Base-by-base conservation (phyloP, 441 rosid genomes). In the Raphanus hybrid region DNA sequence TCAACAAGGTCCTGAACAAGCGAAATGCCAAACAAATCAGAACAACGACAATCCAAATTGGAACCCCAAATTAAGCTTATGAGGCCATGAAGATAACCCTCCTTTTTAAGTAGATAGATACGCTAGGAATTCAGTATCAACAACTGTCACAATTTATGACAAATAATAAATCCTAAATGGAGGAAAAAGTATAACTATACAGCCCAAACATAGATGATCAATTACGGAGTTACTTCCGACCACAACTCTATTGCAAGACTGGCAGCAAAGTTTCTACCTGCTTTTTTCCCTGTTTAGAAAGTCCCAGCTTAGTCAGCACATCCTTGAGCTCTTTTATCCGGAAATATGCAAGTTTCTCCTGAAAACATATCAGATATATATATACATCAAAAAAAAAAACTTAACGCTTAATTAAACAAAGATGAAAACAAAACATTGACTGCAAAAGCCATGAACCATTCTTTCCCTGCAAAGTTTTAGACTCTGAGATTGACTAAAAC, bases 301-400 rank as follows among this genome's bases (percentile, higher is more conserved):
- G 92, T 64, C 97, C 92, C 70, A 92, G 73, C 64, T 84, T 92
- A 74, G 91, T 84, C 20, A 94, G 88, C 69, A 90, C 91, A 85
- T 94, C 97, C 82, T 92, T 94, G 69, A 92, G 96, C 87, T 94
- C 98, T 83, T 94, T 94, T 78, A 92, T 87, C 69, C 97, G 96
- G 76, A 94, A 94, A 75, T 87, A 88, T 1, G 87, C 84, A 87
- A 94, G 80, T 69, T 92, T 91, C 12, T 91, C 95, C 97, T 94
- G 74, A n/a, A 57, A 48, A 62, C 6, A 14, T 6, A 58, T 59
- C 57, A 70, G 20, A 37, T 37, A 1, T 14, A 48, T 3, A 41
- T 41, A 43, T 11, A 45, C 3, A 35, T 37, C 6, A n/a, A 50
- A 52, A 52, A 55, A 55, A 18, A 10, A 39, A 9, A 65, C 39